Evolutionary conservation across 306 rosid genomes (phyloP), one percentile per base, ranked within the genome.

Genomic region (Mimosa pudica): DNA sequence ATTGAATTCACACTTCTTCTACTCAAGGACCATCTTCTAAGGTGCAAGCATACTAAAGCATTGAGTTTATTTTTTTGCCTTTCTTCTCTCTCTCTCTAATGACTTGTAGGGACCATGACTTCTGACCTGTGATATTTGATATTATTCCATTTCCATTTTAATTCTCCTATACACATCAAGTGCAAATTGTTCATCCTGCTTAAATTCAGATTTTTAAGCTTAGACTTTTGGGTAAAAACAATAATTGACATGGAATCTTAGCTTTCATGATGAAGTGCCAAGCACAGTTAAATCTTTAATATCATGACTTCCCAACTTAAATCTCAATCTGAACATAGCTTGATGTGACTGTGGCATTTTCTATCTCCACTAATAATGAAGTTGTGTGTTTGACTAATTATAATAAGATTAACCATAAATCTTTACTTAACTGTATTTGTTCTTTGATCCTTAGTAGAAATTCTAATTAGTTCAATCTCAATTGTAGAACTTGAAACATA

Each of bases 11-110:
- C 57, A 79, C 41, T 45, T 77, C 8, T 32, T 66, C 67, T 75
- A 7, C 63, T 85, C 58, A 70, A 78, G 84, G 83, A 42, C 85
- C 46, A 49, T 80, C 79, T 75, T 80, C 35, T 55, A 11, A 33
- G 47, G 1, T 41, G 65, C 71, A 84, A 73, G 68, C 17, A 62
- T 32, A 67, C 74, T 73, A 73, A 9, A 77, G 71, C 82, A 81
- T 73, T 78, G 52, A 46, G 76, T 76, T 11, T 71, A 55, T 71
- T 65, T 72, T 65, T 52, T 52, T 16, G 20, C 24, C 61, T 54
- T 17, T 54, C 24, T 54, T 54, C 61, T 17, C 30, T n/a, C 30
- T n/a, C 62, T 18, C 32, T 57, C 4, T 57, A 3, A 57, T 57
- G 12, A 57, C 61, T 76, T 13, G 79, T 63, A 16, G 51, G 46